Conservation (phyloP, 108 stramenopile species). For the Fistulifera solaris region DNA sequence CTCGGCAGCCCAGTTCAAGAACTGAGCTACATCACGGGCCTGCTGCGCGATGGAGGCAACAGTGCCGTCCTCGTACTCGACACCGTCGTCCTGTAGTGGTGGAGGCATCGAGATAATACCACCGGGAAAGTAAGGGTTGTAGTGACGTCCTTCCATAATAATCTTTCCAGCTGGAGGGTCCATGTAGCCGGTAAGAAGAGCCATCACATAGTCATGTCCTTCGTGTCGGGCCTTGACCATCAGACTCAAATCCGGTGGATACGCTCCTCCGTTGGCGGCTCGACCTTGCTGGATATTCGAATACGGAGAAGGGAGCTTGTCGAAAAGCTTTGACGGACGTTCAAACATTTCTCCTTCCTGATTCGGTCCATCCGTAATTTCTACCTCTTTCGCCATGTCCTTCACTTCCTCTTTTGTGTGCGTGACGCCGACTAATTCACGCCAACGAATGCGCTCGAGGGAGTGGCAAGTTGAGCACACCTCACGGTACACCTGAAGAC, state of each 20-base stretch:
- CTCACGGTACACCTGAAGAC: conserved; percentile 98
- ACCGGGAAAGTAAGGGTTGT: conserved; percentile 96
- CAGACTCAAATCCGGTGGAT: conserved; percentile 95
- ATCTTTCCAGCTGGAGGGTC: conserved; percentile 94
- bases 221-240: conserved; percentile 98
- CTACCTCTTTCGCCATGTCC: conserved; percentile 86
- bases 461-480: conserved; percentile 96
- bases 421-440: conserved; percentile 95
- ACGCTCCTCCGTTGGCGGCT: conserved; percentile 95
- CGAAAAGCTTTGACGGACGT: conserved; percentile 95
- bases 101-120: conserved; percentile 99
- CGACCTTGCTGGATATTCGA: conserved; percentile 93
- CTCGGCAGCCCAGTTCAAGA: conserved; percentile 89
- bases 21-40: conserved; percentile 81
- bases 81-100: conserved; percentile 92
- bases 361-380: conserved; percentile 96
- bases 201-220: conserved; percentile 95
- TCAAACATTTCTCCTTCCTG: conserved; percentile 99
- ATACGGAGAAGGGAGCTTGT: conserved; percentile 90
- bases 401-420: conserved; percentile 90
- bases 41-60: conserved; percentile 92
- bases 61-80: conserved; percentile 98
- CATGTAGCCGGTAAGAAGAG: conserved; percentile 92
- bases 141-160: conserved; percentile 92
- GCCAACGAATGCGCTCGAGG: conserved; percentile 90